Base-by-base conservation (phyloP, 83 land plant species). In the Diphasiastrum complanatum region DNA sequence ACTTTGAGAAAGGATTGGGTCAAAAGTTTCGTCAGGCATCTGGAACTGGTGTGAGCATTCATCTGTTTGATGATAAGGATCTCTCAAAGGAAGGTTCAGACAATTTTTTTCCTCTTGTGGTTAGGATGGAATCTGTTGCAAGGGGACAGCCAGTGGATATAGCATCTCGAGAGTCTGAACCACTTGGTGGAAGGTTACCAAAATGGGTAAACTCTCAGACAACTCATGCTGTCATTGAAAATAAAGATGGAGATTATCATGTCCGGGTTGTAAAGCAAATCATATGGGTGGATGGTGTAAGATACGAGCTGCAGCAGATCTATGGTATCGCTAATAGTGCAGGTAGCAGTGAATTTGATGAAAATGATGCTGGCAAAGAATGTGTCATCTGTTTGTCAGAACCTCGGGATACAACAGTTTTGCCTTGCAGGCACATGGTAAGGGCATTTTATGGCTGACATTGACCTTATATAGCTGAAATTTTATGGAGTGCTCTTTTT, bases 381-480 rank as follows among this genome's bases (percentile, higher is more conserved):
- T 95, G 99, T 73, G 99, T 95, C 19, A 89, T 95, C 40, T 95
- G 99, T 70, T 77, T 89, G 85, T 81, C 89, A 26, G 99, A 86
- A 45, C 92, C 89, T 29, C 67, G 87, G 47, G 93, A 89, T 68
- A 95, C 96, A 5, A 82, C 92, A 51, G 83, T 95, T 3, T 58
- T 95, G 16, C 99, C 99, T 3, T 95, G 99, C 70, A 76, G 99
- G 58, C 99, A 95, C 64, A 82, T 95, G 99, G 99, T 95, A 68
- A 68, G 83, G n/a, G n/a, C n/a, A n/a, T n/a, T n/a, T n/a, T n/a
- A n/a, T n/a, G n/a, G n/a, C n/a, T n/a, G n/a, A n/a, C n/a, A n/a
- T n/a, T n/a, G n/a, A n/a, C n/a, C n/a, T n/a, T n/a, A n/a, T n/a
- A n/a, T n/a, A n/a, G n/a, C n/a, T n/a, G n/a, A n/a, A n/a, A n/a